These are phyloP conservation scores for Edaphochlamys debaryana DNA, from an alignment of 139 green algal species.

Conservation along the genomic window DNA sequence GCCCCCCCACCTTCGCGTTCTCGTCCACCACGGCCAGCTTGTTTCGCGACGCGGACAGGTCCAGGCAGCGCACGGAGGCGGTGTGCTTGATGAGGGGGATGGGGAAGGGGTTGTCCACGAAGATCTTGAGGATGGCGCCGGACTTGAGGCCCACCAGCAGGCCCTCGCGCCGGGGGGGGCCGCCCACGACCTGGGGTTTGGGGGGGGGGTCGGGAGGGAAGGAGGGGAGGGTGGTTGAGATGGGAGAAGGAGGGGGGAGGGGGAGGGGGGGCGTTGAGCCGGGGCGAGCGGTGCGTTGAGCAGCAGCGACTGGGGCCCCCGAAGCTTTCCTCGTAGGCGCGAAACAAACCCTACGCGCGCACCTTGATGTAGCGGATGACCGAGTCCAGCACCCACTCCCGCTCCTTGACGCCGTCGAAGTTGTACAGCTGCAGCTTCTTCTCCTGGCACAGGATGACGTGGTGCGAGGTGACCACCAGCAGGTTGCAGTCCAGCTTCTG, in stretches of 20 bases:
- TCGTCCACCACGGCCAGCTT: conserved; percentile 89
- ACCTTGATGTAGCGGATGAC: conserved; percentile 89
- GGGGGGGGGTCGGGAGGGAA: no score
- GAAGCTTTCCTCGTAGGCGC: no score
- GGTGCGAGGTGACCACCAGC: conserved; percentile 78
- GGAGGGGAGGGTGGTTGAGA: no score
- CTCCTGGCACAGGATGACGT: conserved; percentile 87
- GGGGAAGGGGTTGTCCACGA: conserved; percentile 85
- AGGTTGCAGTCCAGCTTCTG: conserved; percentile 87
- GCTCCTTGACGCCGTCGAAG: conserved; percentile 78
- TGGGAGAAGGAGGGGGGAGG: no score
- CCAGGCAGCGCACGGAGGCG: conserved; percentile 69
- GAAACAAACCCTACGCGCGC: no score
- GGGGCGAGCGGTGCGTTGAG: no score
- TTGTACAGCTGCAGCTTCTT: conserved; percentile 83
- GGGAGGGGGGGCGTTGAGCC: no score
- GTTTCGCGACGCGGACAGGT: conserved; percentile 60
- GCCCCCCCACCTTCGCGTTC: conserved; percentile 66
- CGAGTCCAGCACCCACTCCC: conserved; percentile 79
- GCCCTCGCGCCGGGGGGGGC: conserved; percentile 69
- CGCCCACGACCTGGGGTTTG: conserved; percentile 79
- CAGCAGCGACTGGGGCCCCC: no score
- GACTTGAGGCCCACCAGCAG: conserved; percentile 83
- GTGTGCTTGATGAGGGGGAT: conserved; percentile 79
- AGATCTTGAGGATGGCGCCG: conserved; percentile 78